Conservation (phyloP, 495 filamentous ascomycete species). For the Oleoguttula mirabilis region DNA sequence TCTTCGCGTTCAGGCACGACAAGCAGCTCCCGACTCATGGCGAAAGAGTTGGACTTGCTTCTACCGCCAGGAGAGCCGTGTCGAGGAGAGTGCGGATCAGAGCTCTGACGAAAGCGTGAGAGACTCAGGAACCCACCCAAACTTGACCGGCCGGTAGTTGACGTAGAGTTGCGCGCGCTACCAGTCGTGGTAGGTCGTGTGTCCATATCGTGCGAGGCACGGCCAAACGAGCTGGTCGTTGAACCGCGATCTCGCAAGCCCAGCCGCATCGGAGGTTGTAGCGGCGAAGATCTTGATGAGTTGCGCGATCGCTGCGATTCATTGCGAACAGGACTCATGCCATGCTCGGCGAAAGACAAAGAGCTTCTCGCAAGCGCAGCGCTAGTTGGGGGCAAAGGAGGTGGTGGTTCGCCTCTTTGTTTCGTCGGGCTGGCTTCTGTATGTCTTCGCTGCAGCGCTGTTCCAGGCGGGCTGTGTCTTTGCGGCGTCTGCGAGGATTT, state of each 20-base stretch:
- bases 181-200: constrained; percentile 46
- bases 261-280: constrained; percentile 37
- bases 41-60: constrained; percentile 63
- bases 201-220: constrained; percentile 44
- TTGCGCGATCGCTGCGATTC: constrained; percentile 54
- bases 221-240: constrained; percentile 63
- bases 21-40: constrained; percentile 47
- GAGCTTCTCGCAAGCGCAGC: constrained; percentile 36
- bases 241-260: constrained; percentile 66
- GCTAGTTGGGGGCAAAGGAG: constrained; percentile 28
- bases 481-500: constrained; percentile 24
- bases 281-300: constrained; percentile 63
- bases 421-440: constrained; percentile 22
- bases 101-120: constrained; percentile 62
- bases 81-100: constrained; percentile 50
- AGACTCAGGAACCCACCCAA: constrained; percentile 78
- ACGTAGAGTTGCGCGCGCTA: constrained; percentile 64
- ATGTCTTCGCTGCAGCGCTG: constrained; percentile 17
- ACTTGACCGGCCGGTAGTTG: constrained; percentile 73
- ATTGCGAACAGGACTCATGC: constrained; percentile 41
- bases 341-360: constrained; percentile 29
- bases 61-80: constrained; percentile 55
- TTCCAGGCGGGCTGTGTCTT: constrained; percentile 24
- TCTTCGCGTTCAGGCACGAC: constrained; percentile 70
- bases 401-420: constrained; percentile 25